Conservation (phyloP, 805 yeast species). For the Kodamaea hsintzibuensis region DNA sequence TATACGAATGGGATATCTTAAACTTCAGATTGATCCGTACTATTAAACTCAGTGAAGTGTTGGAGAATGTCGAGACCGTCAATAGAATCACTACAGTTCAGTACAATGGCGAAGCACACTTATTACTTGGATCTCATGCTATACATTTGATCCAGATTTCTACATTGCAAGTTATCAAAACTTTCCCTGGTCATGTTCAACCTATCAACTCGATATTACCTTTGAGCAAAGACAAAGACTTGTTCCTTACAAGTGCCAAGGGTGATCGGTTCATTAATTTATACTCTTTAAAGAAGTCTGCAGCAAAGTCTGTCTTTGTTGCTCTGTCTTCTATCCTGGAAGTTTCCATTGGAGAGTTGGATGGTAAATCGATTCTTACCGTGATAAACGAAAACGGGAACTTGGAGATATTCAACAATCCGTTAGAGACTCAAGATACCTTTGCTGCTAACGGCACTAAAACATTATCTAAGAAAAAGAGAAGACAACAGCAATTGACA, state of each 20-base stretch:
- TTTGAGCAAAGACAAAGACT: constrained; percentile 35
- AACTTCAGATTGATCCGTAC: constrained; percentile 43
- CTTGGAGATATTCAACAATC: constrained; percentile 69
- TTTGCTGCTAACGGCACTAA: constrained; percentile 10
- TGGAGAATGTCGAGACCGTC: constrained; percentile 35
- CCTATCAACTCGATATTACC: constrained; percentile 56
- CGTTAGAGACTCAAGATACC: constrained; percentile 33
- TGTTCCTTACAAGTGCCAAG: constrained; percentile 68
- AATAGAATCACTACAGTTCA: constrained; percentile 30
- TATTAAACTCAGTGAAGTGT: constrained; percentile 42
- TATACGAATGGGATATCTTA: constrained; percentile 62
- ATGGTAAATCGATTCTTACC: constrained; percentile 39
- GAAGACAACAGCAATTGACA: constrained; percentile 37
- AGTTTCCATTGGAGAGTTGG: constrained; percentile 40
- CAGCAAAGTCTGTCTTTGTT: constrained; percentile 61
- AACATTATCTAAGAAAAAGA: constrained; percentile 34
- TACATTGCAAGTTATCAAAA: constrained; percentile 41
- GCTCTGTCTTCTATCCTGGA: constrained; percentile 61
- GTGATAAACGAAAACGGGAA: constrained; percentile 74
- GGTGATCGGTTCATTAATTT: constrained; percentile 83
- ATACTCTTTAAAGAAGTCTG: constrained; percentile 48
- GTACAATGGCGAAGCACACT: constrained; percentile 37
- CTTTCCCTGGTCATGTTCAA: constrained; percentile 77
- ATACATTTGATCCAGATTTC: constrained; percentile 52
- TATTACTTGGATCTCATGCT: constrained; percentile 68